phyloP scores from a whole-genome alignment of 164 flowering plant species.

The Nymphaea colorata region DNA sequence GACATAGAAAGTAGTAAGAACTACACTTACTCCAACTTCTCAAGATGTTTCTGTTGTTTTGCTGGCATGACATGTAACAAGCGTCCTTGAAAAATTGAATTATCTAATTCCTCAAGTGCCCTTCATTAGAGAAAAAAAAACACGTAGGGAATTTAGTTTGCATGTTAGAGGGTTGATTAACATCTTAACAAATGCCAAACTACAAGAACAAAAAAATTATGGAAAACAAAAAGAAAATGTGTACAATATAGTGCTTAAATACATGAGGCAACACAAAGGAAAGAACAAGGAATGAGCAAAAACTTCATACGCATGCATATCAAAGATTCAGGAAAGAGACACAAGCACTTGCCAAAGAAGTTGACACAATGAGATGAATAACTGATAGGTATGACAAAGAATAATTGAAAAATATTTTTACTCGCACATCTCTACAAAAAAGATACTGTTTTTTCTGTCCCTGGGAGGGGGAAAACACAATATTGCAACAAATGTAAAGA shows the following conservation, averaged over 20 bases:
- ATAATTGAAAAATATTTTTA: too few relatives aligned
- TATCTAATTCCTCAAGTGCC: constrained; percentile 77
- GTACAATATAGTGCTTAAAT: background rate
- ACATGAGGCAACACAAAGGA: background rate
- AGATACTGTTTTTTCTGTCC: too few relatives aligned
- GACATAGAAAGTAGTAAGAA: background rate
- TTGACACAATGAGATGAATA: too few relatives aligned
- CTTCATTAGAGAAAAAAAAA: constrained; percentile 27
- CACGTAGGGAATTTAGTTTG: background rate
- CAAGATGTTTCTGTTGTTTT: constrained; percentile 26
- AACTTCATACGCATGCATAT: too few relatives aligned
- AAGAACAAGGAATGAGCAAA: too few relatives aligned
- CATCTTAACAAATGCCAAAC: background rate
- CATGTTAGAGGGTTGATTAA: too few relatives aligned
- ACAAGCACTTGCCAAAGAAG: too few relatives aligned
- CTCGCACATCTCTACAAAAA: too few relatives aligned
- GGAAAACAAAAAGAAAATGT: background rate
- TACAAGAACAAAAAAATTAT: background rate
- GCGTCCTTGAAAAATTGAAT: constrained; percentile 87
- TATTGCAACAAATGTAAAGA: background rate
- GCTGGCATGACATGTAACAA: constrained; percentile 82
- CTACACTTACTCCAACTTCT: constrained; percentile 45
- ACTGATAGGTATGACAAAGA: too few relatives aligned
- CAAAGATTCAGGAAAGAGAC: too few relatives aligned
- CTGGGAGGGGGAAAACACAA: too few relatives aligned